phyloP scores from a whole-genome alignment of 345 rosid species.

The Brassica napus region Da-Ae NC_063448.1:46458001-46458500 shows the following conservation, averaged over 20 bases:
- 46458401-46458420: background rate
- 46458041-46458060: constrained; percentile 59
- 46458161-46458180: constrained; percentile 71
- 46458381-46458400: background rate
- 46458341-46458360: constrained; percentile 35
- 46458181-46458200: constrained; percentile 49
- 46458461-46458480: constrained; percentile 33
- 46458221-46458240: constrained; percentile 76
- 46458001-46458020: constrained; percentile 78
- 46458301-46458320: constrained; percentile 67
- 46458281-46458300: constrained; percentile 72
- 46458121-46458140: constrained; percentile 58
- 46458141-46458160: constrained; percentile 89
- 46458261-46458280: constrained; percentile 73
- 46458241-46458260: constrained; percentile 95
- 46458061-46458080: background rate
- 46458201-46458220: constrained; percentile 75
- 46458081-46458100: background rate
- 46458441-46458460: constrained; percentile 3
- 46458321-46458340: constrained; percentile 40
- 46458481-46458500: constrained; percentile 24
- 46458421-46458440: background rate
- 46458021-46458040: constrained; percentile 79
- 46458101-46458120: background rate
- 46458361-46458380: constrained; percentile 15